These are phyloP conservation scores for Leccinum subfulvum DNA, from an alignment of 1,284 basidiomycete genomes.

Conservation along the genomic window DNA sequence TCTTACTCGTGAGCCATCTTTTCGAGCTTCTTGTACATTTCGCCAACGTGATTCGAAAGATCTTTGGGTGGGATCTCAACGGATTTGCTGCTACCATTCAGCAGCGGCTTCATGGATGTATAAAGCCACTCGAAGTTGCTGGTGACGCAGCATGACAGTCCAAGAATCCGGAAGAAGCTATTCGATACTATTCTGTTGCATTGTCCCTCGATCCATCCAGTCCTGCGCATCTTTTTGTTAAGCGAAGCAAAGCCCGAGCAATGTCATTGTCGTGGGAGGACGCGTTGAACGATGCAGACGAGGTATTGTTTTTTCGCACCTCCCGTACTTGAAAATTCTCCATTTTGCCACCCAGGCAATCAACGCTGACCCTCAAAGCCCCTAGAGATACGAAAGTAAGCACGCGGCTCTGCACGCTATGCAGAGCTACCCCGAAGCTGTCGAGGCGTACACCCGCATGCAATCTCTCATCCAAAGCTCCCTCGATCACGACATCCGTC, in stretches of 20 bases:
- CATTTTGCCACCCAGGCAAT: conserved; percentile 1
- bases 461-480: neutral
- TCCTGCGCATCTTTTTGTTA: conserved; percentile 5
- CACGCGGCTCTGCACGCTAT: neutral
- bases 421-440: neutral
- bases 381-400: neutral
- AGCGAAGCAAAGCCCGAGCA: conserved; percentile 13
- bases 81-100: neutral
- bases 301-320: neutral
- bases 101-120: neutral
- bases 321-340: neutral
- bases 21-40: neutral
- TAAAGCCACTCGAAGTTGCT: neutral
- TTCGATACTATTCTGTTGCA: conserved; percentile 6
- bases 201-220: conserved; percentile 1
- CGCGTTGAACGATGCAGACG: conserved; percentile 1
- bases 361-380: neutral
- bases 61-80: conserved; percentile 8
- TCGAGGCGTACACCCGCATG: neutral
- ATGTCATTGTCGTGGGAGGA: neutral
- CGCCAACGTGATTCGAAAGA: neutral
- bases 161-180: neutral
- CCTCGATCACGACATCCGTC: neutral
- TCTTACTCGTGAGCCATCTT: conserved; percentile 3
- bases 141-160: conserved; percentile 1